Base-by-base conservation (phyloP, 192 early-diverging fungal genomes). In the Coemansia nantahalensis region DNA sequence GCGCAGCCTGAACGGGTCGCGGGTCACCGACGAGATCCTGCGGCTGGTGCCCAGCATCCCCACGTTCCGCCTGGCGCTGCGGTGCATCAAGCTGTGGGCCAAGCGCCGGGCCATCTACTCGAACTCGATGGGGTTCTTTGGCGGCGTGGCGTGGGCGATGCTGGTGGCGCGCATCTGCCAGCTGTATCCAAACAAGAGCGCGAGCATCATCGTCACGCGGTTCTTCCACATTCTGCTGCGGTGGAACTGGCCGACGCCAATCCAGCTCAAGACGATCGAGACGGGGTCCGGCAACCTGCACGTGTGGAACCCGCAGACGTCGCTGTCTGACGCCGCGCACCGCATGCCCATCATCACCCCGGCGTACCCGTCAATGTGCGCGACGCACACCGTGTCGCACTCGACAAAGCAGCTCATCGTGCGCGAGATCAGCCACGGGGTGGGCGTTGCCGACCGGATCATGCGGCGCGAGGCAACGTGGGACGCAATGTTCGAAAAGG, bases 61-160 rank as follows among this genome's bases (percentile, higher is more conserved):
- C 44, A 78, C 84, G 2, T 99, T 99, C 62, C 80, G 96, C 28
- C 84, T 88, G 41, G 93, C 96, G 3, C 77, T 97, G 26, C 81
- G 96, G 21, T 93, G 90, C 60, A 86, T 99, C 43, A 99, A 99
- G 74, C 61, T 93, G 38, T 99, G 96, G 96, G 96, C 96, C 33
- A 94, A 97, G 65, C 82, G 80, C 42, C 82, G 91, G 16, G 91
- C 89, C 0, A 84, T 99, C 44, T 99, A 95, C 65, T 92, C 92
- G 5, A 99, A 99, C 68, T 87, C 94, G 4, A 85, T 96, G 84
- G 96, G 96, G 19, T 99, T 99, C 64, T 82, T 99, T 75, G 96
- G 96, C 47, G 96, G 96, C 65, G 90, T 99, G 36, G 92, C 94
- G 5, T 99, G 96, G 96, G 94, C 96, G 6, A 97, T 99, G 87